These are phyloP conservation scores for Candida anglica DNA, from an alignment of 805 yeast genomes.

Conservation along the genomic window DNA sequence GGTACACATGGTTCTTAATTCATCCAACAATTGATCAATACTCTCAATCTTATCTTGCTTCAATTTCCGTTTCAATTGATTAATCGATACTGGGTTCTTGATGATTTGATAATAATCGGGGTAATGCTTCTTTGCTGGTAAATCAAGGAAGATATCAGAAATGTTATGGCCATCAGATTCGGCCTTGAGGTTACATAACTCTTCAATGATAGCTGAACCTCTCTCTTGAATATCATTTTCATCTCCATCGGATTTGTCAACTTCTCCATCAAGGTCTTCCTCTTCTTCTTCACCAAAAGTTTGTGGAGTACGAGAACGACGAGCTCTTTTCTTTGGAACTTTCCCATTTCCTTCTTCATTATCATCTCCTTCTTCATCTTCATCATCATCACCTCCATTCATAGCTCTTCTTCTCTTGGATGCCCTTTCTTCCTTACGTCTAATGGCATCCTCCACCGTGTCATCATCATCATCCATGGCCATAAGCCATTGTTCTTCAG, in stretches of 20 bases:
- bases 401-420: slow-evolving; percentile 26
- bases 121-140: slow-evolving; percentile 71
- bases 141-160: slow-evolving; percentile 48
- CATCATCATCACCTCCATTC: slow-evolving; percentile 20
- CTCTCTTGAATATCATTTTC: slow-evolving; percentile 14
- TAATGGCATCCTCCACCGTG: slow-evolving; percentile 55
- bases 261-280: slow-evolving; percentile 29
- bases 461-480: slow-evolving; percentile 75
- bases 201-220: slow-evolving; percentile 40
- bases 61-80: slow-evolving; percentile 48
- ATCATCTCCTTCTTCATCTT: slow-evolving; percentile 19
- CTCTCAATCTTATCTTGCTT: slow-evolving; percentile 31
- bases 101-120: slow-evolving; percentile 81
- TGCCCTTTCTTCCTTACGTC: slow-evolving; percentile 43
- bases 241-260: slow-evolving; percentile 19
- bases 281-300: slow-evolving; percentile 11
- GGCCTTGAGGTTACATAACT: slow-evolving; percentile 37
- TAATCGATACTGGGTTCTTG: slow-evolving; percentile 55
- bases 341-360: slow-evolving; percentile 11
- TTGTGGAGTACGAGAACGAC: slow-evolving; percentile 12
- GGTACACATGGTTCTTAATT: slow-evolving; percentile 60
- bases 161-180: slow-evolving; percentile 38
- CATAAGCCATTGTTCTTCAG: slow-evolving; percentile 91
- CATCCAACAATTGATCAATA: slow-evolving; percentile 49
- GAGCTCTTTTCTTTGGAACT: slow-evolving; percentile 13